Evolutionary conservation across 1,139 yeast genomes (phyloP).

Genomic region (Candida gigantensis): DNA sequence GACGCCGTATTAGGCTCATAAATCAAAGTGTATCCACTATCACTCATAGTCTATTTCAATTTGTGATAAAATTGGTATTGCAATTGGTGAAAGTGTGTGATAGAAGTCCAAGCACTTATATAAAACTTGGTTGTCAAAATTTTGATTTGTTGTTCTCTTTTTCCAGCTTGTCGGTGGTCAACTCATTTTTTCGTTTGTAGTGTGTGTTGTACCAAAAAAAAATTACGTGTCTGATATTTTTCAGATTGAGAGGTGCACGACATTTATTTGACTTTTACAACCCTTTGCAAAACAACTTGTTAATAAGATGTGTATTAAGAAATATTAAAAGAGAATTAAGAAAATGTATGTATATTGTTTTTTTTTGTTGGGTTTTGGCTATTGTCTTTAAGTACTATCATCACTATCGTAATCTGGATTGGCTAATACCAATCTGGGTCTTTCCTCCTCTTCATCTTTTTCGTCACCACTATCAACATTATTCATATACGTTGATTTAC

Average conservation of each 20-base stretch:
- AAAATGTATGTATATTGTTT: too few species aligned
- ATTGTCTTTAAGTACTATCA: constrained; percentile 9
- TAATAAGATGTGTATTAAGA: too few species aligned
- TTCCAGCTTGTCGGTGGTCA: neutral
- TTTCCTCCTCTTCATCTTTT: constrained; percentile 38
- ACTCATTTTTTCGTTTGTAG: neutral
- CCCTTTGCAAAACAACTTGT: too few species aligned
- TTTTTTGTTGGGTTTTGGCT: neutral
- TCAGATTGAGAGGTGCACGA: neutral
- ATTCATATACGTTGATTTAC: constrained; percentile 1
- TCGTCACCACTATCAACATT: constrained; percentile 10
- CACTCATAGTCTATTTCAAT: constrained; percentile 38
- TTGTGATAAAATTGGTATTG: constrained; percentile 4
- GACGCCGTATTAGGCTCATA: constrained; percentile 74
- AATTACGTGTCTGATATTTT: neutral
- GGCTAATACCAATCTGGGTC: constrained; percentile 60
- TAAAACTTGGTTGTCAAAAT: too few species aligned
- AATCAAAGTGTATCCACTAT: constrained; percentile 69
- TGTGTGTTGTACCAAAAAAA: neutral
- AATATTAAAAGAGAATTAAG: too few species aligned
- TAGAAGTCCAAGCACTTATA: too few species aligned
- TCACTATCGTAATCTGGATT: constrained; percentile 56
- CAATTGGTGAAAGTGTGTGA: too few species aligned
- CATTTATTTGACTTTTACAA: too few species aligned
- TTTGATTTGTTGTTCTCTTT: constrained; percentile 1